Conservation (phyloP, 768 basidiomycete genomes). For the Postia placenta region DNA sequence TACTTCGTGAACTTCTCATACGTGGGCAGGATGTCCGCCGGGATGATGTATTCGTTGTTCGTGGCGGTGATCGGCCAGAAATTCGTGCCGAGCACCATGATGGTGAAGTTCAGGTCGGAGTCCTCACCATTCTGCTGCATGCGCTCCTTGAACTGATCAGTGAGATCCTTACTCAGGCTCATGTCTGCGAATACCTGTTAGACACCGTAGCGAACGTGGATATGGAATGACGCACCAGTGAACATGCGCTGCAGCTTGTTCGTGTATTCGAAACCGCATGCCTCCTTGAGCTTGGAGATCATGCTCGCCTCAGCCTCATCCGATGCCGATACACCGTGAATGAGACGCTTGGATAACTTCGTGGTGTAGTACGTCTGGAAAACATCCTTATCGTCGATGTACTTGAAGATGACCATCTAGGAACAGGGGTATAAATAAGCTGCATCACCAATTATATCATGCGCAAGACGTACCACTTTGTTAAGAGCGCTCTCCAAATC, state of each 20-base stretch:
- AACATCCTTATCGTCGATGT: slow-evolving; percentile 97
- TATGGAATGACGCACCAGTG: slow-evolving; percentile 55
- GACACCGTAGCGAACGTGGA: neutral
- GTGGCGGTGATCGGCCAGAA: slow-evolving; percentile 93
- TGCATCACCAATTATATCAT: neutral
- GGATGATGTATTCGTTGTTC: slow-evolving; percentile 81
- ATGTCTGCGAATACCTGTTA: slow-evolving; percentile 55
- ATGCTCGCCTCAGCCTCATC: slow-evolving; percentile 97
- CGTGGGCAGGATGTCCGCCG: slow-evolving; percentile 77
- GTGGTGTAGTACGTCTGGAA: slow-evolving; percentile 98
- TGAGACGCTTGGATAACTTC: slow-evolving; percentile 87
- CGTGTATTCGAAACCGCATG: slow-evolving; percentile 95
- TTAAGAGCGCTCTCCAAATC: slow-evolving; percentile 87
- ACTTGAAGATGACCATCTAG: slow-evolving; percentile 97
- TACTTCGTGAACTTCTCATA: slow-evolving; percentile 91
- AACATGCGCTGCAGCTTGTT: slow-evolving; percentile 97
- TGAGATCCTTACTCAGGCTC: slow-evolving; percentile 91
- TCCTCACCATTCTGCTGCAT: slow-evolving; percentile 85
- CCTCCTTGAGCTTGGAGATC: slow-evolving; percentile 96
- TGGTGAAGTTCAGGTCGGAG: slow-evolving; percentile 83
- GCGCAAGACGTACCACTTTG: slow-evolving; percentile 62
- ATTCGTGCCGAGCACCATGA: slow-evolving; percentile 92
- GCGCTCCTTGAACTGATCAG: slow-evolving; percentile 90
- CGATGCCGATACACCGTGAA: slow-evolving; percentile 85
- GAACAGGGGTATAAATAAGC: neutral